These are phyloP conservation scores for Theobroma cacao DNA, from an alignment of 345 rosid genomes.

Conservation along the genomic window DNA sequence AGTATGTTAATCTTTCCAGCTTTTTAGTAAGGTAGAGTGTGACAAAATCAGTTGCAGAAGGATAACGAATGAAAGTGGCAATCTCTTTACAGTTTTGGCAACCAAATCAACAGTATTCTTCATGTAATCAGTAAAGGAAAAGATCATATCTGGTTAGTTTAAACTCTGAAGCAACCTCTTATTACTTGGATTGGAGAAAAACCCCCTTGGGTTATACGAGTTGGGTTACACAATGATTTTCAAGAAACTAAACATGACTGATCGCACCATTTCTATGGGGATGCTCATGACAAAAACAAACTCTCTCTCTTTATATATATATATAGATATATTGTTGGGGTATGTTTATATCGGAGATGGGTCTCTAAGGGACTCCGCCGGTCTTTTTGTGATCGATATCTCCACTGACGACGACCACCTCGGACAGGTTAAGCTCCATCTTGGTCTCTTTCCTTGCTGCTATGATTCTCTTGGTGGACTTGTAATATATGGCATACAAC, in stretches of 20 bases:
- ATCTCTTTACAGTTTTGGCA: neutral
- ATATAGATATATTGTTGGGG: neutral
- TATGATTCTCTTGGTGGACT: slow-evolving; percentile 47
- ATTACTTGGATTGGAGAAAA: neutral
- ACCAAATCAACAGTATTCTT: neutral
- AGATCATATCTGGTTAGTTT: neutral
- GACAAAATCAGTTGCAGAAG: too few species aligned
- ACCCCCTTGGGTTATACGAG: neutral
- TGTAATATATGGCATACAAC: slow-evolving; percentile 61
- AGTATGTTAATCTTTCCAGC: too few species aligned
- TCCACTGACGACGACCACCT: slow-evolving; percentile 22
- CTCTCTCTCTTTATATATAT: too few species aligned
- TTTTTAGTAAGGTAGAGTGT: too few species aligned
- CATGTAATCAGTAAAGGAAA: neutral
- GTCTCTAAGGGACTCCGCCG: neutral
- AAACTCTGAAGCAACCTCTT: neutral
- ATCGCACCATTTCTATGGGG: neutral
- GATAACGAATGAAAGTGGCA: too few species aligned
- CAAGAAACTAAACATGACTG: neutral
- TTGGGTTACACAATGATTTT: neutral
- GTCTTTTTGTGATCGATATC: neutral
- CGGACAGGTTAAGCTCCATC: slow-evolving; percentile 36
- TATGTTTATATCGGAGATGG: neutral
- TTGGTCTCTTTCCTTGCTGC: slow-evolving; percentile 40
- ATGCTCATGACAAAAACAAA: neutral